phyloP scores from a whole-genome alignment of 225 moss, liverwort and hornwort species.

The Takakia lepidozioides region DNA sequence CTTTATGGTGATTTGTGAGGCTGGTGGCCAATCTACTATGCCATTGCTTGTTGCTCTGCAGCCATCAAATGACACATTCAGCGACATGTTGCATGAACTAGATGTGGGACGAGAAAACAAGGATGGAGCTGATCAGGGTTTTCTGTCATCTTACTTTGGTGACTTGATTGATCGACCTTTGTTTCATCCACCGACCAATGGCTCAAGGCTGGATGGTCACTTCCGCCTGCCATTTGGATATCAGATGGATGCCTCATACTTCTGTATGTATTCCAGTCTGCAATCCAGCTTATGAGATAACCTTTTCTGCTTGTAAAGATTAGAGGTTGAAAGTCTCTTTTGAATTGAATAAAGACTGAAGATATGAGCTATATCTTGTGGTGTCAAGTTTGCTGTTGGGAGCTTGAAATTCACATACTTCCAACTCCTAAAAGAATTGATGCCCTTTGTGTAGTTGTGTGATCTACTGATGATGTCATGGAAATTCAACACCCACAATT shows the following conservation, averaged over 20 bases:
- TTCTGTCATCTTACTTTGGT: constrained; percentile 37
- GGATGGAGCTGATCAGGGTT: constrained; percentile 70
- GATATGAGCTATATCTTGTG: too few species aligned
- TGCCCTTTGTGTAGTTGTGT: too few species aligned
- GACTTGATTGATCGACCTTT: constrained; percentile 57
- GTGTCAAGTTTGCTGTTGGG: too few species aligned
- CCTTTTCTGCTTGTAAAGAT: too few species aligned
- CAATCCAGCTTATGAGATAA: too few species aligned
- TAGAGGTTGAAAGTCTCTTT: too few species aligned
- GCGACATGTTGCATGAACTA: constrained; percentile 36
- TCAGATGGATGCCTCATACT: constrained; percentile 77
- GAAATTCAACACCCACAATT: too few species aligned
- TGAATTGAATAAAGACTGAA: too few species aligned
- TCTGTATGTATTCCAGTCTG: constrained; percentile 26
- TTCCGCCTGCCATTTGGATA: constrained; percentile 66
- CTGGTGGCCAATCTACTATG: too few species aligned
- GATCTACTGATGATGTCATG: too few species aligned
- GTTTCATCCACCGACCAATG: constrained; percentile 61
- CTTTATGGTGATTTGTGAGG: background rate
- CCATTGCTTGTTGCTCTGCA: constrained; percentile 21
- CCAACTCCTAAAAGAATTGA: too few species aligned
- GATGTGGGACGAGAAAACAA: constrained; percentile 21
- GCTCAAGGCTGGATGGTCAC: constrained; percentile 31
- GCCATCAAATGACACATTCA: constrained; percentile 63
- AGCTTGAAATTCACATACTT: too few species aligned